These are phyloP conservation scores for Pachysolen tannophilus DNA, from an alignment of 805 yeast species.

Conservation along the genomic window DNA sequence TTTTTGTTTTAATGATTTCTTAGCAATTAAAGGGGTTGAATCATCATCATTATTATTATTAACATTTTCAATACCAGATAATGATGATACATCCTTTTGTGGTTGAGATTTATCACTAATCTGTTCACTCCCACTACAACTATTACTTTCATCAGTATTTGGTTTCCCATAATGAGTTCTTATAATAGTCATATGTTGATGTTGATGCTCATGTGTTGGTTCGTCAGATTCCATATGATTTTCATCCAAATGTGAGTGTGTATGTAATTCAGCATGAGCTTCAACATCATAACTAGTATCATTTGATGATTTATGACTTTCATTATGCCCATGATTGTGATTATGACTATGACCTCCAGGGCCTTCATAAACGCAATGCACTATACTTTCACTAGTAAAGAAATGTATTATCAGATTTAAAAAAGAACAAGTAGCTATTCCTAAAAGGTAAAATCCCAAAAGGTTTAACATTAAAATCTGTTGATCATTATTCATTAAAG, in stretches of 20 bases:
- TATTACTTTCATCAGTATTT: too few relatives aligned
- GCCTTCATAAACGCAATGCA: constrained; percentile 73
- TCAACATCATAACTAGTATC: constrained; percentile 1
- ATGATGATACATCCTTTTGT: not conserved
- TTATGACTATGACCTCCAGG: constrained; percentile 19
- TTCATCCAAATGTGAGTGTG: constrained; percentile 5
- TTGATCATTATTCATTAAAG: too few relatives aligned
- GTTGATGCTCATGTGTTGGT: constrained; percentile 10
- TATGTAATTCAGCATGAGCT: not conserved
- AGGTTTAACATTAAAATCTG: constrained; percentile 33
- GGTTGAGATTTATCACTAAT: too few relatives aligned
- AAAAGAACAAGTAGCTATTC: constrained; percentile 50
- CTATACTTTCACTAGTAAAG: constrained; percentile 71
- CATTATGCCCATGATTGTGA: constrained; percentile 14
- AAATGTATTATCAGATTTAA: constrained; percentile 65
- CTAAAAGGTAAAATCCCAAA: constrained; percentile 33
- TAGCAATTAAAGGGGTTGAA: constrained; percentile 1
- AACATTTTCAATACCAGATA: not conserved
- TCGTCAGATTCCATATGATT: constrained; percentile 4
- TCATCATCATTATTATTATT: not conserved
- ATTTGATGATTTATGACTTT: constrained; percentile 3
- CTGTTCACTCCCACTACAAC: too few relatives aligned
- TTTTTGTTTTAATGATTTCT: not conserved
- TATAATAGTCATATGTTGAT: constrained; percentile 8
- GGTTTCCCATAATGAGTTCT: not conserved